phyloP scores from a whole-genome alignment of 495 filamentous ascomycete genomes.

The Hypoxylon lenormandii region DNA sequence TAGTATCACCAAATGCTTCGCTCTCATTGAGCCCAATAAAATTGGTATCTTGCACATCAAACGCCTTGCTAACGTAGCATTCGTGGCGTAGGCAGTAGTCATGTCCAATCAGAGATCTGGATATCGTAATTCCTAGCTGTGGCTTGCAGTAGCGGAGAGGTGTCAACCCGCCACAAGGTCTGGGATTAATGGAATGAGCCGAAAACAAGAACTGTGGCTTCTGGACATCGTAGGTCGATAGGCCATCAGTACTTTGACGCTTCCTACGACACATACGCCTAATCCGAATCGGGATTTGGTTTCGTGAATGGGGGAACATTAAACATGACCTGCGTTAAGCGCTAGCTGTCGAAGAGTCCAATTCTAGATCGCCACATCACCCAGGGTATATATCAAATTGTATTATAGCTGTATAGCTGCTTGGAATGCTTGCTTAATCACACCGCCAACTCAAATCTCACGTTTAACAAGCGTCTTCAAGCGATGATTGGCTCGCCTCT shows the following conservation, averaged over 20 bases:
- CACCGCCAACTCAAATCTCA: constrained; percentile 41
- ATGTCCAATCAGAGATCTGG: background rate
- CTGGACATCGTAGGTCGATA: constrained; percentile 26
- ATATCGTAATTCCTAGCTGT: constrained; percentile 14
- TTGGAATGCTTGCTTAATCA: constrained; percentile 41
- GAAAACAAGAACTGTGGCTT: constrained; percentile 36
- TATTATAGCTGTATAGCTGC: constrained; percentile 24
- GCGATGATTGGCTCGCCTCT: constrained; percentile 25
- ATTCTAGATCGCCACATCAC: constrained; percentile 44
- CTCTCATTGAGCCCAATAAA: constrained; percentile 1
- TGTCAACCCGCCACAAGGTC: constrained; percentile 1
- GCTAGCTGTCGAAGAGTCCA: constrained; percentile 19
- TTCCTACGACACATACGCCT: constrained; percentile 30
- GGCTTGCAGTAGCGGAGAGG: constrained; percentile 13
- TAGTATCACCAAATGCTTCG: background rate
- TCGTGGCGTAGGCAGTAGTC: background rate
- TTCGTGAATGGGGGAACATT: constrained; percentile 22
- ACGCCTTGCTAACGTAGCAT: constrained; percentile 29
- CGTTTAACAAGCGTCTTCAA: constrained; percentile 1
- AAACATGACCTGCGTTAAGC: background rate
- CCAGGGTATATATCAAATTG: constrained; percentile 7
- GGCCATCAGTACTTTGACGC: constrained; percentile 22
- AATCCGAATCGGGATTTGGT: constrained; percentile 43
- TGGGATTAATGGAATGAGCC: constrained; percentile 17
- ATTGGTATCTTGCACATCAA: constrained; percentile 13